phyloP scores from a whole-genome alignment of 2,329 filamentous ascomycete species.

The Botrytis tulipae region DNA sequence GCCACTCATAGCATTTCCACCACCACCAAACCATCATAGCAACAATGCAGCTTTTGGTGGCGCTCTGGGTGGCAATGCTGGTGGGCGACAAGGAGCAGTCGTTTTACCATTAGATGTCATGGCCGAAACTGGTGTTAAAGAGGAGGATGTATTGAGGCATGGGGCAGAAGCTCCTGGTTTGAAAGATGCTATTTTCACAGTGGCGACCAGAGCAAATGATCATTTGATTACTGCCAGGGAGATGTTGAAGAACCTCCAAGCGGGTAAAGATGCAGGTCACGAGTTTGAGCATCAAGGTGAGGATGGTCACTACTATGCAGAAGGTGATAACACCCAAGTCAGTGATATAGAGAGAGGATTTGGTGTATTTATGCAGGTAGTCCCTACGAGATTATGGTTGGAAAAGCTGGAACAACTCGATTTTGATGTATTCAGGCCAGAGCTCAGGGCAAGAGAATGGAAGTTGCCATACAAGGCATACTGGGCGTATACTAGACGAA shows the following conservation, averaged over 20 bases:
- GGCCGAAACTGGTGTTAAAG: slow-evolving; percentile 74
- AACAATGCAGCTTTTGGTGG: slow-evolving; percentile 46
- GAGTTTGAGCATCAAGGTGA: slow-evolving; percentile 86
- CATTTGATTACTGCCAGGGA: slow-evolving; percentile 91
- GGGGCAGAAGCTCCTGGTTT: slow-evolving; percentile 78
- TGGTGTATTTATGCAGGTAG: slow-evolving; percentile 74
- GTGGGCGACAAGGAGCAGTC: slow-evolving; percentile 59
- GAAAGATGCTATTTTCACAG: slow-evolving; percentile 84
- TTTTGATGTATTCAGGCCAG: slow-evolving; percentile 75
- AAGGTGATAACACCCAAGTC: slow-evolving; percentile 41
- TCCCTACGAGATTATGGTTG: slow-evolving; percentile 77
- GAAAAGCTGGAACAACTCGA: slow-evolving; percentile 73
- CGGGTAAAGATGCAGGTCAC: slow-evolving; percentile 73
- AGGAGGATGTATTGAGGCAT: slow-evolving; percentile 84
- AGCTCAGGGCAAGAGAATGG: slow-evolving; percentile 69
- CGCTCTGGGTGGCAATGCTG: slow-evolving; percentile 39
- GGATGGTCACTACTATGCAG: slow-evolving; percentile 58
- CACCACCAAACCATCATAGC: slow-evolving; percentile 55
- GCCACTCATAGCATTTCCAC: slow-evolving; percentile 80
- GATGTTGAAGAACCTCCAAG: slow-evolving; percentile 79
- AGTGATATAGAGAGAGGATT: slow-evolving; percentile 67
- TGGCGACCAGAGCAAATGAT: slow-evolving; percentile 92
- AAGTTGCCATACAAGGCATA: slow-evolving; percentile 77
- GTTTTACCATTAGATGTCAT: slow-evolving; percentile 87
- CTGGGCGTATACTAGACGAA: slow-evolving; percentile 55